These are phyloP conservation scores for Floccularia luteovirens DNA, from an alignment of 768 basidiomycete genomes.

Conservation along the genomic window DNA sequence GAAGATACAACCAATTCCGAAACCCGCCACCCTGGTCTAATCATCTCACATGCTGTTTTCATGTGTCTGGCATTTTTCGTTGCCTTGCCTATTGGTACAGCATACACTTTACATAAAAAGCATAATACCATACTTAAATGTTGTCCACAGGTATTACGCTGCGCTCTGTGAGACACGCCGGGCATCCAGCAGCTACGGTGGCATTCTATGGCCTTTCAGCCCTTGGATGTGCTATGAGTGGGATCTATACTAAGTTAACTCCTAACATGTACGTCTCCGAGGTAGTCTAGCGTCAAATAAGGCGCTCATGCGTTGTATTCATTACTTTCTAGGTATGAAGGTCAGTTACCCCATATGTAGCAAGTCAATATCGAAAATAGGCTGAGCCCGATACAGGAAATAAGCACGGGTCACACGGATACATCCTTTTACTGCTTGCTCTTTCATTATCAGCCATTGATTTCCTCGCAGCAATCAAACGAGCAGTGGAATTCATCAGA, in stretches of 20 bases:
- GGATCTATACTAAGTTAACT: conserved; percentile 69
- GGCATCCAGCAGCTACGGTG: conserved; percentile 48
- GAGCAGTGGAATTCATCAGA: conserved; percentile 40
- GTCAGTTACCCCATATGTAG: conserved; percentile 18
- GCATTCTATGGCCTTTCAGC: conserved; percentile 54
- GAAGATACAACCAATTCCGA: conserved; percentile 38
- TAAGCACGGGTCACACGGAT: conserved; percentile 61
- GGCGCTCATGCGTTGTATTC: conserved; percentile 4
- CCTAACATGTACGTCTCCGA: conserved; percentile 65
- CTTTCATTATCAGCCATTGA: conserved; percentile 39
- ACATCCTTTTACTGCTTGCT: conserved; percentile 28
- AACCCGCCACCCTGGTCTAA: conserved; percentile 56
- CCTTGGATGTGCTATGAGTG: conserved; percentile 62
- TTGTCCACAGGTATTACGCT: conserved; percentile 60
- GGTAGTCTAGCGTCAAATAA: conserved; percentile 4
- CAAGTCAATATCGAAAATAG: neutral
- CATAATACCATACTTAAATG: neutral
- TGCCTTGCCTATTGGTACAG: conserved; percentile 70
- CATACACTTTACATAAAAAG: conserved; percentile 6
- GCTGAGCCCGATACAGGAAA: conserved; percentile 24
- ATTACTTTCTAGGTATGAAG: conserved; percentile 52
- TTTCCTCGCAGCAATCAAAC: conserved; percentile 38
- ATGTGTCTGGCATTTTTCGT: conserved; percentile 81
- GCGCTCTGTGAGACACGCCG: conserved; percentile 67
- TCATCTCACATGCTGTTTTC: conserved; percentile 64